Evolutionary conservation across 1,139 yeast species (phyloP), one percentile per base, ranked within the genome.

Genomic region (Pneumocystis wakefieldiae): DNA sequence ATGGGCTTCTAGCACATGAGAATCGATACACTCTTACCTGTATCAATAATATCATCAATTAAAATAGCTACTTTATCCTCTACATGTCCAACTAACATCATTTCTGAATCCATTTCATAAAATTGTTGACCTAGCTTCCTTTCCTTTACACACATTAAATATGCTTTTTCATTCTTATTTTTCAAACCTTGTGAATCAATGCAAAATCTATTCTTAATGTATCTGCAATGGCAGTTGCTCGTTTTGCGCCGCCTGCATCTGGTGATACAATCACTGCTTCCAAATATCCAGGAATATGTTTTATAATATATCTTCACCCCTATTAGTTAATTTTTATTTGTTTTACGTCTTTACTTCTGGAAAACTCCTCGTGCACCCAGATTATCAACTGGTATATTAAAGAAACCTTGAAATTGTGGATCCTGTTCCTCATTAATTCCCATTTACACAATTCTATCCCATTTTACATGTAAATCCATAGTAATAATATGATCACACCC

Each of bases 181-280:
- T n/a, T 72, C 96, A 81, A 73, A 94, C 99, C 75, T 94, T 94
- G 76, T 94, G 97, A 69, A 94, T 90, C 73, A 94, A 78, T 0
- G 98, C 98, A 78, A 94, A 91, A 39, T 91, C 81, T 77, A 94
- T 82, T 24, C 90, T 92, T 66, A 0, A 79, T 68, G 91, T 81
- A 74, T 92, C 97, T 61, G 98, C 97, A 69, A 92, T 79, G 7
- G 92, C 88, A 1, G 98, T 97, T 12, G 96, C 98, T 72, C 97
- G 83, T 75, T 92, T 92, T 66, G 98, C 98, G 65, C 98, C 98
- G 71, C 98, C 98, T 4, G 98, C 98, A 77, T 92, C 98, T 2
- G 98, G 98, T 0, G 97, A 89, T 24, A 90, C 89, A 66, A 92
- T 86, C 65, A 91, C 88, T 42, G 94, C 84, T 67, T 89, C 84